phyloP scores from a whole-genome alignment of 2,329 filamentous ascomycete genomes.

The Pseudopyrenochaeta lycopersici region DNA sequence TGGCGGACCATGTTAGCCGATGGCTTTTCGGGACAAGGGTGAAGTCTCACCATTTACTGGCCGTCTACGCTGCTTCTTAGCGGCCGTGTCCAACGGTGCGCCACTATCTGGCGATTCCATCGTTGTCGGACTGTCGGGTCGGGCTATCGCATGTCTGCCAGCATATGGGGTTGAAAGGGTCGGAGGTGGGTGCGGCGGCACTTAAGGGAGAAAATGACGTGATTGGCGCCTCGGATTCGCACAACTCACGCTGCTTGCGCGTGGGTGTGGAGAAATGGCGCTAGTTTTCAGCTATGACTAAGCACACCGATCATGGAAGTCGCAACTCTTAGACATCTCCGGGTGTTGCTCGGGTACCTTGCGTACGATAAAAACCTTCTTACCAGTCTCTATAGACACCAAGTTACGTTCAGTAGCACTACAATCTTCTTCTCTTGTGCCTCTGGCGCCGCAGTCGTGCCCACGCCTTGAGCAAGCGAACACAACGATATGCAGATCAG shows the following conservation, averaged over 20 bases:
- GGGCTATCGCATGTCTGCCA: slow-evolving; percentile 15
- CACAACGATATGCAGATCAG: too few species aligned
- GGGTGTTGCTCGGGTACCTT: too few species aligned
- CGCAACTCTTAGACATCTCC: background rate
- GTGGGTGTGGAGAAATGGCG: background rate
- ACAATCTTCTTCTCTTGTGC: too few species aligned
- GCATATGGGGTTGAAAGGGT: slow-evolving; percentile 13
- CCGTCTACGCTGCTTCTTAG: slow-evolving; percentile 35
- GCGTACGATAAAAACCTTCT: too few species aligned
- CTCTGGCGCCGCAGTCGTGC: too few species aligned
- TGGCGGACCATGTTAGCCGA: slow-evolving; percentile 13
- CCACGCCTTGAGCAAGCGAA: too few species aligned
- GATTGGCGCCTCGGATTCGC: slow-evolving; percentile 14
- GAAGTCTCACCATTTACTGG: slow-evolving; percentile 30
- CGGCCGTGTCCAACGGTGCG: slow-evolving; percentile 17
- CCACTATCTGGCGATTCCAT: slow-evolving; percentile 19
- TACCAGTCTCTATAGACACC: too few species aligned
- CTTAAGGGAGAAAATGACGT: slow-evolving; percentile 23
- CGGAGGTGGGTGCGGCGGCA: slow-evolving; percentile 11
- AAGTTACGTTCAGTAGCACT: too few species aligned
- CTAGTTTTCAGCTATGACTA: background rate
- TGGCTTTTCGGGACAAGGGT: background rate
- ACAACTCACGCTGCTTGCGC: slow-evolving; percentile 7
- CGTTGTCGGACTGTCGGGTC: slow-evolving; percentile 17
- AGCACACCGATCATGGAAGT: background rate